phyloP scores from a whole-genome alignment of 208 protist genomes.

The Angomonas ambiguus region DNA sequence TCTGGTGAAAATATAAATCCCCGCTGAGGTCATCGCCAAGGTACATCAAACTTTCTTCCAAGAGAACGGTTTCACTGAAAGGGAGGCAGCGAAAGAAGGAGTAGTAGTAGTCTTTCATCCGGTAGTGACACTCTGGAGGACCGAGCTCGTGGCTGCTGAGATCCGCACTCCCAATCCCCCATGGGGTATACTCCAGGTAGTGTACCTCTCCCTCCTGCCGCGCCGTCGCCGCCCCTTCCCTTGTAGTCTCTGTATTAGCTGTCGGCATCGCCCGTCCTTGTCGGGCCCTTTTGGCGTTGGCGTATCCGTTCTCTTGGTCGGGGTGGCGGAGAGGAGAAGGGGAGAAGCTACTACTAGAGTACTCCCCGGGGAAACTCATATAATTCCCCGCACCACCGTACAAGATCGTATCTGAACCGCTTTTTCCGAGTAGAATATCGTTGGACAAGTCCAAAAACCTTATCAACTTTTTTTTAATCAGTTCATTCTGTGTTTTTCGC shows the following conservation, averaged over 20 bases:
- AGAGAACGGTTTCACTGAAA: background rate
- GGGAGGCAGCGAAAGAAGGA: background rate
- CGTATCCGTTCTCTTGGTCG: background rate
- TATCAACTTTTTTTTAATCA: background rate
- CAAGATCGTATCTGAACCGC: too few species aligned
- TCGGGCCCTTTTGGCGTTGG: background rate
- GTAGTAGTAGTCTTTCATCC: background rate
- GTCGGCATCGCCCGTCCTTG: too few species aligned
- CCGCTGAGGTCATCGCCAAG: background rate
- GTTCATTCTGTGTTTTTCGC: background rate
- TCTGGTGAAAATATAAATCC: background rate
- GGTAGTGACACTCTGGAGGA: background rate
- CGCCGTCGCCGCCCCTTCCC: background rate
- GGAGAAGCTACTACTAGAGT: too few species aligned
- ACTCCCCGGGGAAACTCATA: too few species aligned
- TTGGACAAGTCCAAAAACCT: background rate
- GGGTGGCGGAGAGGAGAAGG: too few species aligned
- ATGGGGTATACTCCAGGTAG: background rate
- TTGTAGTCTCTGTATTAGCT: too few species aligned
- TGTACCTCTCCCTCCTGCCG: background rate
- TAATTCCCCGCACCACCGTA: too few species aligned
- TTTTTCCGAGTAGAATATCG: background rate
- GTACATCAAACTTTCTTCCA: background rate
- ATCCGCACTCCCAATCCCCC: background rate
- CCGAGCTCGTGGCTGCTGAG: background rate